phyloP scores from a whole-genome alignment of 768 basidiomycete species.

The Suillus alpinus region DNA sequence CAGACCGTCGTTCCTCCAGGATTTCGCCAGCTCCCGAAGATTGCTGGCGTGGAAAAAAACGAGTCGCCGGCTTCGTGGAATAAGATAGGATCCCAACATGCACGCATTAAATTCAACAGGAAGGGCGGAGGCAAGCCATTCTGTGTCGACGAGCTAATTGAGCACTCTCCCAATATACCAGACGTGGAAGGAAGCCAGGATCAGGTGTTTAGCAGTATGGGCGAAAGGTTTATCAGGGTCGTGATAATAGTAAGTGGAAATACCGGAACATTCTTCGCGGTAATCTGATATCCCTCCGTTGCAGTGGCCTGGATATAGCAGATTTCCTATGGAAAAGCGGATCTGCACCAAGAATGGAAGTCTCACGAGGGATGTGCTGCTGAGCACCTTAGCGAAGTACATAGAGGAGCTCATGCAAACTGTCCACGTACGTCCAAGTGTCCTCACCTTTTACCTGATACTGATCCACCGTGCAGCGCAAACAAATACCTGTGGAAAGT shows the following conservation, averaged over 20 bases:
- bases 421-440: slow-evolving; percentile 29
- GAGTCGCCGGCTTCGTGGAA: background rate
- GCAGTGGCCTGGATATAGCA: slow-evolving; percentile 51
- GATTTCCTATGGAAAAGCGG: slow-evolving; percentile 36
- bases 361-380: slow-evolving; percentile 30
- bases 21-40: slow-evolving; percentile 13
- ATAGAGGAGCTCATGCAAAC: slow-evolving; percentile 30
- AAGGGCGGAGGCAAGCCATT: slow-evolving; percentile 26
- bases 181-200: slow-evolving; percentile 19
- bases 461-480: slow-evolving; percentile 18
- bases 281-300: slow-evolving; percentile 1
- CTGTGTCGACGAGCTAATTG: slow-evolving; percentile 20
- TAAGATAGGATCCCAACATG: slow-evolving; percentile 12
- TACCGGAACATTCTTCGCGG: background rate
- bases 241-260: slow-evolving; percentile 30
- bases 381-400: slow-evolving; percentile 28
- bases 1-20: slow-evolving; percentile 23
- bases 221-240: slow-evolving; percentile 33
- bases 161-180: slow-evolving; percentile 14
- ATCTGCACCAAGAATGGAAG: slow-evolving; percentile 32
- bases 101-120: slow-evolving; percentile 31
- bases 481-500: slow-evolving; percentile 27
- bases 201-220: slow-evolving; percentile 17
- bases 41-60: slow-evolving; percentile 8
- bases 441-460: background rate